Base-by-base conservation (phyloP, 2,329 filamentous ascomycete species). In the Aspergillus sp. region DNA sequence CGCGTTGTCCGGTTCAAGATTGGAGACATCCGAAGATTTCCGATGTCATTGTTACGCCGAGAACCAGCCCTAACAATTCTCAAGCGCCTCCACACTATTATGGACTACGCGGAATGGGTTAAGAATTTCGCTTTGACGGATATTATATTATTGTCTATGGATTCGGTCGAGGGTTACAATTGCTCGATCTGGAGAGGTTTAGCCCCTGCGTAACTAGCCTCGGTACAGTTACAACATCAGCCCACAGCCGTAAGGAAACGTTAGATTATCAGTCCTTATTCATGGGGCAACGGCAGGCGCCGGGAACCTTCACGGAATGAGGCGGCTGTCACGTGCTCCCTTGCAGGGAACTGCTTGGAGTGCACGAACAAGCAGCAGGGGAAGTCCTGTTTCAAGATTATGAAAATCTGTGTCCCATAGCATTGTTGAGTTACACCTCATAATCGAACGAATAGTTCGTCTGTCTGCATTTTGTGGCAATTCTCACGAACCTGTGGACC, bases 1-100 rank as follows among this genome's bases (percentile, higher is more conserved):
- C 15, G 39, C 20, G 19, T 30, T 30, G 17, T 39, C 41, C 15
- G 50, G 51, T 50, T 37, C 27, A 4, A 4, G 27, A 33, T 20
- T 41, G 22, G 24, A 46, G 45, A 56, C 41, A 49, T 61, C 64
- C 64, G 64, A 66, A 61, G 57, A 58, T 55, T 63, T 54, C 64
- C 64, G 64, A 64, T 41, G 13, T 30, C 34, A 19, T 22, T 39
- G 22, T 48, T 48, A 56, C 30, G 49, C 51, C 60, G 48, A 61
- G 39, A 41, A 49, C 56, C 59, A 61, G 61, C 61, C 61, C 61
- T 63, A 63, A 63, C 22, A 12, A 46, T 42, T 24, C 20, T 41
- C 24, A 15, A 37, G 30, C 20, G 27, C 42, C 22, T 20, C 40
- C 34, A 51, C 30, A 15, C 9, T 20, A 15, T 15, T n/a, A 27